Conservation (phyloP, 2,329 filamentous ascomycete species). For the Sporothrix euskadiensis region DNA sequence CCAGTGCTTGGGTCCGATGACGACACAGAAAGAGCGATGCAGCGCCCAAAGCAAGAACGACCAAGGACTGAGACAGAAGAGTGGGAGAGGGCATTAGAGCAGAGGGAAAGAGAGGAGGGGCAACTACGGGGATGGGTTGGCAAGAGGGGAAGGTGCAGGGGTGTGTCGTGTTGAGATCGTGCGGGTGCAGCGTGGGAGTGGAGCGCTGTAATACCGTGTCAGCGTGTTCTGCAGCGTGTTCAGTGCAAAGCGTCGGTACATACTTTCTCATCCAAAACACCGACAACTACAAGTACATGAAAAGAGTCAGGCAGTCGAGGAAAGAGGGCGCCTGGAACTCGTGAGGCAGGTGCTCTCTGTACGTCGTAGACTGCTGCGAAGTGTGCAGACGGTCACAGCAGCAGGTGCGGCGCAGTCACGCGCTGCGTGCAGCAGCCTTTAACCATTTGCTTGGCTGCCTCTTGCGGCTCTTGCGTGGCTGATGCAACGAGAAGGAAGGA, state of each 20-base stretch:
- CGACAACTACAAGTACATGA: too few species aligned
- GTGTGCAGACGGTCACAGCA: background rate
- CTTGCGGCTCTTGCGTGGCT: background rate
- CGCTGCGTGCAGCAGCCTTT: too few species aligned
- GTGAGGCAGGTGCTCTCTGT: too few species aligned
- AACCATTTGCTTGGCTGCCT: background rate
- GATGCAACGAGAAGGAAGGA: background rate
- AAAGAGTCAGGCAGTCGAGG: too few species aligned
- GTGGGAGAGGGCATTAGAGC: background rate
- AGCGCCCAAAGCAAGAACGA: slow-evolving; percentile 11
- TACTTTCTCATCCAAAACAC: too few species aligned
- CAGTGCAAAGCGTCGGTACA: background rate
- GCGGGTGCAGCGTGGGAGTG: background rate
- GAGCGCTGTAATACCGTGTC: background rate
- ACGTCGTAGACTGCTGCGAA: background rate
- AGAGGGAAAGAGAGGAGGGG: background rate
- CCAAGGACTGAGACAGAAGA: background rate
- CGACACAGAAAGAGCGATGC: slow-evolving; percentile 21
- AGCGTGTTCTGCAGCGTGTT: background rate
- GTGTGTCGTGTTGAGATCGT: background rate
- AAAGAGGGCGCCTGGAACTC: too few species aligned
- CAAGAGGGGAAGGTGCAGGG: slow-evolving; percentile 9
- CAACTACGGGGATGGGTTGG: background rate
- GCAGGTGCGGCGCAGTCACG: background rate
- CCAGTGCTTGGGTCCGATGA: slow-evolving; percentile 24